phyloP scores from a whole-genome alignment of 1,284 basidiomycete genomes.

The Irpex sp. region DNA sequence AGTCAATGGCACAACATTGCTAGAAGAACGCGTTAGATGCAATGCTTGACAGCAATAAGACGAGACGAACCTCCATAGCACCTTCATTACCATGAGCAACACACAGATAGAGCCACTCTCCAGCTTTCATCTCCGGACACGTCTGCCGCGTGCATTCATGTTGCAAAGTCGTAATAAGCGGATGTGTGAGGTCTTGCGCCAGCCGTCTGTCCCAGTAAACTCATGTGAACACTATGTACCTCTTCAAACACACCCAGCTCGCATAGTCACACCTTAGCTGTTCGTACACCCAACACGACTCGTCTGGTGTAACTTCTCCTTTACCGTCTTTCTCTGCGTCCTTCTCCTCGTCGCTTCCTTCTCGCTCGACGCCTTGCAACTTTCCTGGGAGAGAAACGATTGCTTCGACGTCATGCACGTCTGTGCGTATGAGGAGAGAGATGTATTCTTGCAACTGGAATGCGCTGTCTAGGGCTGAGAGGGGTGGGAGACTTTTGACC shows the following conservation, averaged over 20 bases:
- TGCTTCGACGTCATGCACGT: conserved; percentile 83
- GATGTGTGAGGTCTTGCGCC: conserved; percentile 87
- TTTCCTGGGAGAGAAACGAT: conserved; percentile 73
- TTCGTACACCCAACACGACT: conserved; percentile 92
- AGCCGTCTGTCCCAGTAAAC: conserved; percentile 57
- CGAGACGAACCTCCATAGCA: conserved; percentile 55
- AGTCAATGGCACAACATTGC: conserved; percentile 97
- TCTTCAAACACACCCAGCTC: not conserved
- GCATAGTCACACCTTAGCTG: conserved; percentile 67
- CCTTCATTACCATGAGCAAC: conserved; percentile 84
- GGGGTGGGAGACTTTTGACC: conserved; percentile 56
- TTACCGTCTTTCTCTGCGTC: conserved; percentile 38
- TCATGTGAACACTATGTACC: conserved; percentile 7
- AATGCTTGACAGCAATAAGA: conserved; percentile 11
- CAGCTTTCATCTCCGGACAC: conserved; percentile 96
- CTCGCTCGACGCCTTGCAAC: conserved; percentile 9
- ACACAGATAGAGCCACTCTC: conserved; percentile 94
- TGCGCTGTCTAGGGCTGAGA: conserved; percentile 77
- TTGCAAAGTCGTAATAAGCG: conserved; percentile 83
- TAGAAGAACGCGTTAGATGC: conserved; percentile 21
- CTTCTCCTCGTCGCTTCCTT: conserved; percentile 26
- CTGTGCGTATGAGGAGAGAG: conserved; percentile 74
- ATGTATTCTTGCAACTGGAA: conserved; percentile 97
- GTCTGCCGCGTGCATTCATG: conserved; percentile 77
- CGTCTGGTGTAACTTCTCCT: conserved; percentile 59